These are phyloP conservation scores for Fusarium metavorans DNA, from an alignment of 2,329 filamentous ascomycete species.

Conservation along the genomic window DNA sequence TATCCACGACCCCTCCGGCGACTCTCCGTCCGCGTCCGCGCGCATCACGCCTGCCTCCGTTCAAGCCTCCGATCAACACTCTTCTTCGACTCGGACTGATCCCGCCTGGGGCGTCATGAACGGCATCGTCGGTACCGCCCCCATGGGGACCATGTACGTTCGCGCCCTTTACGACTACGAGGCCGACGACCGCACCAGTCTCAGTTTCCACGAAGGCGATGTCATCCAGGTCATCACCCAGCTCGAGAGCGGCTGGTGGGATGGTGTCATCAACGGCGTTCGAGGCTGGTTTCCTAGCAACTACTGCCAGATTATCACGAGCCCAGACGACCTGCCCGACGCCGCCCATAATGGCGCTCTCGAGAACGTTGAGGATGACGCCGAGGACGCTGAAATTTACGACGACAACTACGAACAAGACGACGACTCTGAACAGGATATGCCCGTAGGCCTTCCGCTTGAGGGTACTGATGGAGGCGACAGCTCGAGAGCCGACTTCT, in stretches of 20 bases:
- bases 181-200: constrained; percentile 93
- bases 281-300: constrained; percentile 99
- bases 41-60: constrained; percentile 43
- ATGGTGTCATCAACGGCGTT: constrained; percentile 96
- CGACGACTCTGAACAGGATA: constrained; percentile 72
- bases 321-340: constrained; percentile 78
- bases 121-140: constrained; percentile 69
- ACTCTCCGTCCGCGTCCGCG: constrained; percentile 45
- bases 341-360: constrained; percentile 66
- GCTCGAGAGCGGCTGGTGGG: constrained; percentile 99
- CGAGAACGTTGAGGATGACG: constrained; percentile 71
- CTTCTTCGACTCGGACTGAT: constrained; percentile 42
- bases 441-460: constrained; percentile 71
- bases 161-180: constrained; percentile 98
- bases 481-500: constrained; percentile 92
- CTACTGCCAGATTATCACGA: constrained; percentile 90
- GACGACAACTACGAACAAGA: constrained; percentile 77
- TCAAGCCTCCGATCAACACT: constrained; percentile 41
- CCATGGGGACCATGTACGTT: constrained; percentile 84
- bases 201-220: constrained; percentile 97
- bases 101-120: constrained; percentile 63
- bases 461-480: constrained; percentile 73
- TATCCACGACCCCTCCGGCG: constrained; percentile 46
- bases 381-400: constrained; percentile 73
- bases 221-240: constrained; percentile 99